Percentiles rank a stretch among this genome's conserved stretches.
Evolutionary conservation across 805 yeast genomes (phyloP).

Genomic region (Hanseniaspora lindneri): DNA sequence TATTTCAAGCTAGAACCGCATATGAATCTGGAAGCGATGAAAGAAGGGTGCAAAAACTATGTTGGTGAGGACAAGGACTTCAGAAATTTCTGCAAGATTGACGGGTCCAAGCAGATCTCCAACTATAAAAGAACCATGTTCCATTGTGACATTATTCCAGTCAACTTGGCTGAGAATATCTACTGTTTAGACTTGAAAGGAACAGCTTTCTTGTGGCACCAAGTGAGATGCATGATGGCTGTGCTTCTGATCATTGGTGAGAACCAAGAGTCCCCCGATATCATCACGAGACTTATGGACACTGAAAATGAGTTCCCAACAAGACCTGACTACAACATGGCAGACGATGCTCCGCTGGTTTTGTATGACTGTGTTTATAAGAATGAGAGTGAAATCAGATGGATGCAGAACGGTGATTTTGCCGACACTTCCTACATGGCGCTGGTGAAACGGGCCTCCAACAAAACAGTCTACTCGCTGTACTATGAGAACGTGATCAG

Average conservation of each 20-base stretch:
- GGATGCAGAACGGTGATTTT: conserved; percentile 33
- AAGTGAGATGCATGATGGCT: conserved; percentile 92
- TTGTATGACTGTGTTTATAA: conserved; percentile 74
- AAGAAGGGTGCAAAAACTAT: conserved; percentile 44
- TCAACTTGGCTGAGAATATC: conserved; percentile 32
- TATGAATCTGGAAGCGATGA: conserved; percentile 58
- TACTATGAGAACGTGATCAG: conserved; percentile 8
- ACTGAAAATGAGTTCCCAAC: conserved; percentile 39
- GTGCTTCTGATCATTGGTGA: conserved; percentile 72
- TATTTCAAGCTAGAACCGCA: conserved; percentile 40
- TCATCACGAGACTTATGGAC: conserved; percentile 51
- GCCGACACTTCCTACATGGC: conserved; percentile 17
- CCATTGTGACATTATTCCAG: conserved; percentile 36
- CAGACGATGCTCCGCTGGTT: conserved; percentile 76
- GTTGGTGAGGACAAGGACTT: conserved; percentile 77
- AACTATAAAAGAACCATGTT: conserved; percentile 59
- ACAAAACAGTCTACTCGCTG: conserved; percentile 4
- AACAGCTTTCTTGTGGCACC: conserved; percentile 93
- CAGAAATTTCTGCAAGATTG: conserved; percentile 86
- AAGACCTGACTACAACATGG: conserved; percentile 78
- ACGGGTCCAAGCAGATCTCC: conserved; percentile 83
- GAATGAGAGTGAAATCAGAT: conserved; percentile 39
- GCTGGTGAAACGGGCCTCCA: not conserved
- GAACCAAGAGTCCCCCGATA: conserved; percentile 46
- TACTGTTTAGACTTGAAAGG: conserved; percentile 72